Percentiles rank a stretch among this genome's conserved stretches.
Conservation (phyloP, 2,329 filamentous ascomycete species). For the Ceratocystis diversiconidia region DNA sequence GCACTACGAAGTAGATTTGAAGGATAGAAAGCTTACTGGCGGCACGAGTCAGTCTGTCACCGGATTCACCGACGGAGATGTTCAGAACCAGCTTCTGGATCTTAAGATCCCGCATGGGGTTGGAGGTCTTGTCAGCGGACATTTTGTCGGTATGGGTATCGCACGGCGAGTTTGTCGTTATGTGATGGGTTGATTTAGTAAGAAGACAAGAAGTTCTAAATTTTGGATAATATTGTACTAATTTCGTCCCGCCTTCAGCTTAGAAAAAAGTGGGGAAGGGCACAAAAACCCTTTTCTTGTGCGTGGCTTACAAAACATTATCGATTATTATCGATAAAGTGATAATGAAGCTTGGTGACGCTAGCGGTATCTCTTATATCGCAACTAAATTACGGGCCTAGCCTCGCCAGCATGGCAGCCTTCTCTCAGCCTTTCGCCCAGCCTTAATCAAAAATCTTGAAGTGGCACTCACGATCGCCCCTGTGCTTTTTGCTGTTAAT, state of each 20-base stretch:
- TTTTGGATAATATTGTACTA: neutral
- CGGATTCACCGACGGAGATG: slow-evolving; percentile 99
- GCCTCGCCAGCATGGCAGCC: slow-evolving; percentile 14
- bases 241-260: slow-evolving; percentile 12
- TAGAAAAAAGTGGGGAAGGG: slow-evolving; percentile 17
- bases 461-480: slow-evolving; percentile 13
- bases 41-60: slow-evolving; percentile 99
- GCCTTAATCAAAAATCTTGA: slow-evolving; percentile 18
- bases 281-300: slow-evolving; percentile 18
- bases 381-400: slow-evolving; percentile 2
- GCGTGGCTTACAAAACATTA: slow-evolving; percentile 2
- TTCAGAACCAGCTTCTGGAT: slow-evolving; percentile 99
- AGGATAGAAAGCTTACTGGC: slow-evolving; percentile 38
- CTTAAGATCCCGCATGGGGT: slow-evolving; percentile 99
- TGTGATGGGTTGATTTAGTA: slow-evolving; percentile 23
- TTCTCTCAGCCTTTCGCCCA: slow-evolving; percentile 17
- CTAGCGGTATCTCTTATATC: neutral
- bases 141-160: slow-evolving; percentile 23
- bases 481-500: slow-evolving; percentile 5
- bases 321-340: slow-evolving; percentile 10
- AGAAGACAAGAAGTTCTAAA: slow-evolving; percentile 18
- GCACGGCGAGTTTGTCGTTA: slow-evolving; percentile 16
- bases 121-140: slow-evolving; percentile 70
- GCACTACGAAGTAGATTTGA: neutral
- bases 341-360: neutral